phyloP scores from a whole-genome alignment of 768 basidiomycete species.

The Coprinopsis sp. region DNA sequence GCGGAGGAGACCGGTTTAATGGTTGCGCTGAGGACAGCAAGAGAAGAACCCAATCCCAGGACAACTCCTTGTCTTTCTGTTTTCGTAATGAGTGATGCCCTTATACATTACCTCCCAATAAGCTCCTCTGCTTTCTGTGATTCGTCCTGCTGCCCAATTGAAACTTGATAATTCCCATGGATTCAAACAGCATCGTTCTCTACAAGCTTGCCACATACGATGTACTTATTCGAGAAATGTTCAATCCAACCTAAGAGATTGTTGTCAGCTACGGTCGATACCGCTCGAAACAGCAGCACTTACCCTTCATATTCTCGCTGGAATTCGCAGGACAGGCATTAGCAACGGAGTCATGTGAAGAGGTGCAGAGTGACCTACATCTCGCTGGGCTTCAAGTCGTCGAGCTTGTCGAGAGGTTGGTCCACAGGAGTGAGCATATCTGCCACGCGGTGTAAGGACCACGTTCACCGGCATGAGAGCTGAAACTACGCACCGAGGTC shows the following conservation, averaged over 20 bases:
- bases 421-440: constrained; percentile 91
- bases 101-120: too few species aligned
- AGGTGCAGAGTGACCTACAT: constrained; percentile 50
- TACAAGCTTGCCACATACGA: constrained; percentile 80
- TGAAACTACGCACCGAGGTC: constrained; percentile 48
- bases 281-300: constrained; percentile 17
- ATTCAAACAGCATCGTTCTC: constrained; percentile 60
- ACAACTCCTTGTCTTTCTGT: too few species aligned
- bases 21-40: too few species aligned
- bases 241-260: constrained; percentile 77
- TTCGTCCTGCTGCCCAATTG: too few species aligned
- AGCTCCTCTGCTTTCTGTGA: too few species aligned
- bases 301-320: constrained; percentile 92
- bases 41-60: too few species aligned
- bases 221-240: constrained; percentile 88
- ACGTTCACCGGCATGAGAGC: neutral
- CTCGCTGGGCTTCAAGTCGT: constrained; percentile 75
- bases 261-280: constrained; percentile 5
- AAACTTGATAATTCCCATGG: neutral
- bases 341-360: constrained; percentile 9
- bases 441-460: too few species aligned
- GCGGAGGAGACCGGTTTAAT: too few species aligned
- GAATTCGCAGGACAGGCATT: neutral
- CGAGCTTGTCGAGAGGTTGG: constrained; percentile 78
- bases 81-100: too few species aligned